Percentiles rank a stretch among this genome's conserved stretches.
phyloP scores from a whole-genome alignment of 805 yeast genomes.

The Groenewaldozyma salmanticensis region DNA sequence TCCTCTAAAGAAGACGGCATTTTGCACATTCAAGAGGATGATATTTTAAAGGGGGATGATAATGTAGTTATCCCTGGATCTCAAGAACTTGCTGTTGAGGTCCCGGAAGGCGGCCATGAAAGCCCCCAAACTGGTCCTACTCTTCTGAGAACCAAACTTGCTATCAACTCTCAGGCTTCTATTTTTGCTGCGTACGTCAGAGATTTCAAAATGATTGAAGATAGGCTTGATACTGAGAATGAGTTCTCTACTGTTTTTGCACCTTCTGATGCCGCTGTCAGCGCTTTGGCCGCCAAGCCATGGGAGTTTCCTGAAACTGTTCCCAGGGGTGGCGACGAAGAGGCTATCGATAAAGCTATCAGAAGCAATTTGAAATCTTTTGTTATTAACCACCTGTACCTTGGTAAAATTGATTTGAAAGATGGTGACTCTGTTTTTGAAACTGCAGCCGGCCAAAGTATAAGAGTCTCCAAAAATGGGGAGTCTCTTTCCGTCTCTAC shows the following conservation, averaged over 20 bases:
- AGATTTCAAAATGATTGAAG: conserved; percentile 42
- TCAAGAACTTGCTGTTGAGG: too few relatives aligned
- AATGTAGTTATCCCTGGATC: too few relatives aligned
- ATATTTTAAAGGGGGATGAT: too few relatives aligned
- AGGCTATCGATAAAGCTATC: conserved; percentile 40
- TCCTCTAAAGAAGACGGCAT: too few relatives aligned
- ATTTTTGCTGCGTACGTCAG: conserved; percentile 66
- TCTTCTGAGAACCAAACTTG: conserved; percentile 32
- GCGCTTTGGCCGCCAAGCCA: conserved; percentile 46
- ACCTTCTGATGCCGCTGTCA: conserved; percentile 58
- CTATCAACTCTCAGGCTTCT: conserved; percentile 36
- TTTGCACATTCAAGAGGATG: too few relatives aligned
- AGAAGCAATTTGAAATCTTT: conserved; percentile 46
- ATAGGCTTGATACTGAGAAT: conserved; percentile 37
- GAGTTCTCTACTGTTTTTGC: conserved; percentile 50
- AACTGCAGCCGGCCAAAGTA: neutral
- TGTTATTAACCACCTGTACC: conserved; percentile 53
- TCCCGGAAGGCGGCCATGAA: too few relatives aligned
- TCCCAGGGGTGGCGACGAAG: conserved; percentile 22
- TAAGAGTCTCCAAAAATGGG: neutral
- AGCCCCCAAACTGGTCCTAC: conserved; percentile 25
- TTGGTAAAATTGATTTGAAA: conserved; percentile 13
- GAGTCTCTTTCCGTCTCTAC: neutral
- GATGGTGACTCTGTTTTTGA: conserved; percentile 2
- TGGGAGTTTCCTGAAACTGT: conserved; percentile 69